Evolutionary conservation across 2,329 filamentous ascomycete genomes (phyloP).

Genomic region (Colletotrichum plurivorum): DNA sequence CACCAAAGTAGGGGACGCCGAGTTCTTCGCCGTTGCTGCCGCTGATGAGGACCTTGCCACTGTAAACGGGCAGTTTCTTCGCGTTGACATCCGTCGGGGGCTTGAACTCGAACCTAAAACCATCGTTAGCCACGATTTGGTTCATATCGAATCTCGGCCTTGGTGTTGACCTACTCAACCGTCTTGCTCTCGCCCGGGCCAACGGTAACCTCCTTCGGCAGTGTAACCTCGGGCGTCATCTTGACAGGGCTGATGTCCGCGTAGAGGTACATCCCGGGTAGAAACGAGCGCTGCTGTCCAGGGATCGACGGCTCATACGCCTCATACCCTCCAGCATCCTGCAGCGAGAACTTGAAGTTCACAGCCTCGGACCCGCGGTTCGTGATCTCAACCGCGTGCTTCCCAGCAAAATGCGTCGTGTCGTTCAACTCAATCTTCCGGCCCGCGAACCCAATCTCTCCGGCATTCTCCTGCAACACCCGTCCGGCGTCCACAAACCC

Average conservation of each 20-base stretch:
- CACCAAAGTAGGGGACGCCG: constrained; percentile 42
- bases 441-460: constrained; percentile 52
- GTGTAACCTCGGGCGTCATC: constrained; percentile 18
- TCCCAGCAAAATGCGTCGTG: constrained; percentile 56
- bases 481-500: constrained; percentile 63
- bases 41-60: constrained; percentile 50
- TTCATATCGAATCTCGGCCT: too few relatives aligned
- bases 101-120: neutral
- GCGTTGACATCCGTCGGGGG: constrained; percentile 40
- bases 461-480: constrained; percentile 55
- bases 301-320: constrained; percentile 4
- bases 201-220: constrained; percentile 13
- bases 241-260: constrained; percentile 8
- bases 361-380: constrained; percentile 57
- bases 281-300: neutral
- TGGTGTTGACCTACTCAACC: constrained; percentile 11
- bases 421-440: constrained; percentile 62
- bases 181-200: constrained; percentile 17
- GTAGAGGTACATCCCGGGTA: neutral
- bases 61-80: constrained; percentile 49
- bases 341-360: constrained; percentile 57
- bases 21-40: constrained; percentile 50
- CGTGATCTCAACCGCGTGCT: constrained; percentile 55
- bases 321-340: constrained; percentile 47
- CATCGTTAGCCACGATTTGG: neutral